Percentiles rank a stretch among this genome's conserved stretches.
Evolutionary conservation across 2,329 filamentous ascomycete genomes (phyloP).

Genomic region (Fusarium zealandicum): DNA sequence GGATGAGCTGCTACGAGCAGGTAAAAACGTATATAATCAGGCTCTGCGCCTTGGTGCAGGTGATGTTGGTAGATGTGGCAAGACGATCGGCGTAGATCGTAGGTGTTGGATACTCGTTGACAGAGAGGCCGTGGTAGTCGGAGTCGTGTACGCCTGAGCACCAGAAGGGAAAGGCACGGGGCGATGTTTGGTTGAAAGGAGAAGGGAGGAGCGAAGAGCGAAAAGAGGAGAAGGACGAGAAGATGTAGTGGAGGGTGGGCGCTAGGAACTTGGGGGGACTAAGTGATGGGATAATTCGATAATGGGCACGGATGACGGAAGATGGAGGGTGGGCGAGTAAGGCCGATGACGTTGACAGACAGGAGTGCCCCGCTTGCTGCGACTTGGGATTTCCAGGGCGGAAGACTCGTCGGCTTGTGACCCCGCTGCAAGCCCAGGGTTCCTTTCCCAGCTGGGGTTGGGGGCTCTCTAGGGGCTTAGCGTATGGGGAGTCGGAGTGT

Average conservation of each 20-base stretch:
- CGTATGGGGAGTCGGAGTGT: background rate
- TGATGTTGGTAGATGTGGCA: slow-evolving; percentile 4
- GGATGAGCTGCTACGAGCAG: slow-evolving; percentile 18
- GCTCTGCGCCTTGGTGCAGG: slow-evolving; percentile 1
- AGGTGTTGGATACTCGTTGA: background rate
- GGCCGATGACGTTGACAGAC: slow-evolving; percentile 41
- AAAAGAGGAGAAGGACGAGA: slow-evolving; percentile 14
- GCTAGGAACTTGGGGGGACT: slow-evolving; percentile 18
- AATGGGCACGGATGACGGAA: slow-evolving; percentile 31
- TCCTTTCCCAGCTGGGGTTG: slow-evolving; percentile 1
- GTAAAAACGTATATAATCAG: slow-evolving; percentile 16
- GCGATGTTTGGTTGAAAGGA: slow-evolving; percentile 9
- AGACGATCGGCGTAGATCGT: background rate
- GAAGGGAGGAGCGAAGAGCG: slow-evolving; percentile 4
- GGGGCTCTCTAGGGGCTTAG: slow-evolving; percentile 10
- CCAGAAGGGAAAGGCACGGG: background rate
- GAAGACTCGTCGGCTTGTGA: slow-evolving; percentile 34
- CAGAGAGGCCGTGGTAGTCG: slow-evolving; percentile 1
- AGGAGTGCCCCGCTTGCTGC: slow-evolving; percentile 31
- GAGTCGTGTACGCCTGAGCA: slow-evolving; percentile 9
- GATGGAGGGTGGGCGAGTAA: slow-evolving; percentile 28
- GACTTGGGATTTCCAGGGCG: slow-evolving; percentile 28
- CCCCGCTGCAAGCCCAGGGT: slow-evolving; percentile 31
- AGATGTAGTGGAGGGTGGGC: slow-evolving; percentile 33
- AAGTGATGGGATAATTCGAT: slow-evolving; percentile 16